These are phyloP conservation scores for Fusarium armeniacum DNA, from an alignment of 2,329 filamentous ascomycete genomes.

Conservation along the genomic window DNA sequence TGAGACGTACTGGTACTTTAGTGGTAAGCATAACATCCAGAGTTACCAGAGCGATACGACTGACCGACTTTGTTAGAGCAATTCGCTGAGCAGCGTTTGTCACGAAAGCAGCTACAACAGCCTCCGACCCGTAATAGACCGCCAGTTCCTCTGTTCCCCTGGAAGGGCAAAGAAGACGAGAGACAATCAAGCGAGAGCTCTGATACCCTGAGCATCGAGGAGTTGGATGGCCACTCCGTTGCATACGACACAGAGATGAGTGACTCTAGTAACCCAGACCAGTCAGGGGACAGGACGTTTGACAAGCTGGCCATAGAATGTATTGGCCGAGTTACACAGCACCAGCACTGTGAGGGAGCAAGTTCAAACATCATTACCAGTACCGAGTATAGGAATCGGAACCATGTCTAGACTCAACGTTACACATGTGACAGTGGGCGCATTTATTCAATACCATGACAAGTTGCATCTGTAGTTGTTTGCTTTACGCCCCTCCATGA, in stretches of 20 bases:
- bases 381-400: constrained; percentile 16
- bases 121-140: background rate
- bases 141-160: constrained; percentile 24
- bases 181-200: background rate
- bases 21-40: constrained; percentile 7
- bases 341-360: background rate
- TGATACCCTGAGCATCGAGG: background rate
- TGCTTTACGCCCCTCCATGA: constrained; percentile 24
- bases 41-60: background rate
- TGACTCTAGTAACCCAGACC: background rate
- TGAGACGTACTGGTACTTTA: constrained; percentile 27
- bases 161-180: background rate
- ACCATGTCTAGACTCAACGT: constrained; percentile 8
- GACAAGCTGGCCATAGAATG: background rate
- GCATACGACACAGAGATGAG: background rate
- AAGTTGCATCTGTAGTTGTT: constrained; percentile 4
- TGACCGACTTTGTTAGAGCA: constrained; percentile 22
- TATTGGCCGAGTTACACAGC: constrained; percentile 8
- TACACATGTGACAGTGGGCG: constrained; percentile 28
- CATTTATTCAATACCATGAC: constrained; percentile 11
- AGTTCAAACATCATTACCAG: constrained; percentile 10
- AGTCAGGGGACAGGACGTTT: background rate
- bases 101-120: background rate
- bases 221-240: background rate
- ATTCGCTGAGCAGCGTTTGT: constrained; percentile 8